A percentile compares a stretch with the other conserved stretches of the same genome.
Conservation (phyloP, 2,329 filamentous ascomycete species). For the Colletotrichum simmondsii region DNA sequence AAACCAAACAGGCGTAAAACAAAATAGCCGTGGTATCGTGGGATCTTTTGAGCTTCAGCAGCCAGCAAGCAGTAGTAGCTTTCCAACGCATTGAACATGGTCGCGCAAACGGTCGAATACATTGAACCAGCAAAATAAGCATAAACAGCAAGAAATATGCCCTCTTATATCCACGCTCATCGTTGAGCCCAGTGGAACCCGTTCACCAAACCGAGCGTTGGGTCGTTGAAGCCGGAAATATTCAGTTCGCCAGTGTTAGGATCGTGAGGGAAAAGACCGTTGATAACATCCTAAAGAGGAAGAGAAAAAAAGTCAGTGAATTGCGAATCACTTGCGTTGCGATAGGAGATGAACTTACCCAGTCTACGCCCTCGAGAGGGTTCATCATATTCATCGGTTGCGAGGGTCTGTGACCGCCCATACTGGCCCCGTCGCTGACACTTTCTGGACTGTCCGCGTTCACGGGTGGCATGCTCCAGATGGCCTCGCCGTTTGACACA, state of each 20-base stretch:
- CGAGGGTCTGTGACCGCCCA: slow-evolving; percentile 33
- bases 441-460: slow-evolving; percentile 53
- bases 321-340: not conserved
- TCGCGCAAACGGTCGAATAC: not conserved
- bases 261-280: slow-evolving; percentile 49
- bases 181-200: slow-evolving; percentile 40
- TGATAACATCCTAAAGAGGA: slow-evolving; percentile 46
- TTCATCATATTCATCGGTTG: slow-evolving; percentile 29
- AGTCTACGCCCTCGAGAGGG: slow-evolving; percentile 68
- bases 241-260: slow-evolving; percentile 51
- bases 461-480: slow-evolving; percentile 55
- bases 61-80: not conserved
- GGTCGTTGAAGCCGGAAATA: slow-evolving; percentile 50
- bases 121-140: not conserved
- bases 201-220: slow-evolving; percentile 43
- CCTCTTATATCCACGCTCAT: not conserved
- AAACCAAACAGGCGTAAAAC: not conserved
- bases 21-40: slow-evolving; percentile 2
- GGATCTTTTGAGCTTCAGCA: not conserved
- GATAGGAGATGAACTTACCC: slow-evolving; percentile 59
- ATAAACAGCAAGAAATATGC: not conserved
- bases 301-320: not conserved
- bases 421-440: slow-evolving; percentile 54
- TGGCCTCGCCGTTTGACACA: slow-evolving; percentile 58
- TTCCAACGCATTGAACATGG: not conserved